Evolutionary conservation across 2,329 filamentous ascomycete genomes (phyloP), one percentile per base, ranked within the genome.

Genomic region (Colletotrichum higginsianum): DNA sequence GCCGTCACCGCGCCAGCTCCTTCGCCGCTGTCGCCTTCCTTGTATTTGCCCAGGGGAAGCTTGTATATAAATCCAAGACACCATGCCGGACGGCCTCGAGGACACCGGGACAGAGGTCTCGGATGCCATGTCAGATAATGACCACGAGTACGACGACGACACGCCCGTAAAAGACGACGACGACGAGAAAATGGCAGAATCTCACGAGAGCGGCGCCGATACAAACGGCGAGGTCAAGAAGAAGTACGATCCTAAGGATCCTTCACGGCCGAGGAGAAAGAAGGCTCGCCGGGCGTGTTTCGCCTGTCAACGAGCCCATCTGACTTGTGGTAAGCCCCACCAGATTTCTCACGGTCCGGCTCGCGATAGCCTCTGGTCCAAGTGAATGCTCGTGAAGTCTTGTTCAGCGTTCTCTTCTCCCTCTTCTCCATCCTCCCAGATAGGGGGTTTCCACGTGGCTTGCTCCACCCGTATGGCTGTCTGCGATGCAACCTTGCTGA

Each of bases 251-350:
- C 90, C 95, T 67, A 98, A 98, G 83, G 96, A 99, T 81, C 95
- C 96, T 67, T 87, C 92, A 78, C 91, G 96, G 72, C 96, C 96
- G 21, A 89, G 95, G 76, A 90, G 96, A 78, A 99, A 98, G 87
- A 99, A 99, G 88, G 96, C 96, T 47, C 90, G 96, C 76, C 89
- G 96, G 81, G 96, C 96, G 69, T 99, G 96, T 83, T 98, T 93
- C 89, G 96, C 96, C 74, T 99, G 96, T 83, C 96, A 99, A 85
- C 89, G 96, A 83, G 96, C 96, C 74, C 96, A 99, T 88, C 86
- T 99, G 81, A 99, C 96, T 75, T 99, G 96, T 86, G 96, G 96
- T 98, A 93, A 89, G 95, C 91, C 74, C 69, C 55, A 35, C 66
- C 52, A 55, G 63, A 52, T 61, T 70, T 23, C 23, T 62, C 46